phyloP scores from a whole-genome alignment of 176 grass and related monocot genomes.

The Coix lacrymajobi region DNA sequence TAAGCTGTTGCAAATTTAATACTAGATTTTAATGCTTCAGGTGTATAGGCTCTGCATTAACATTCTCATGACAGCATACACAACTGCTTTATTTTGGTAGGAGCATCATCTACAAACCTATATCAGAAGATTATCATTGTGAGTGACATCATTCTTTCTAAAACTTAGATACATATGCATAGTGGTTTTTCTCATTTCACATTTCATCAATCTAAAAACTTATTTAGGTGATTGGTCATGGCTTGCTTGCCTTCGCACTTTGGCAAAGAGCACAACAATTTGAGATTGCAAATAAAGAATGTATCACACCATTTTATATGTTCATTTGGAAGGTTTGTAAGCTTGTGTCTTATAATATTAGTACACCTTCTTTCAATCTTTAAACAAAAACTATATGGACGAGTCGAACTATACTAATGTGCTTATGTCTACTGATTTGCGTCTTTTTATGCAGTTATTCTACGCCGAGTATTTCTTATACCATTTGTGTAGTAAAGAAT shows the following conservation, averaged over 20 bases:
- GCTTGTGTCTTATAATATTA: background rate
- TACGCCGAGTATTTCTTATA: slow-evolving; percentile 77
- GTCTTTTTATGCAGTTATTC: slow-evolving; percentile 58
- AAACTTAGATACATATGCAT: background rate
- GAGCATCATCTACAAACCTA: slow-evolving; percentile 47
- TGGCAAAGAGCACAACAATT: slow-evolving; percentile 31
- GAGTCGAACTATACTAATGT: background rate
- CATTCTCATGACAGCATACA: slow-evolving; percentile 63
- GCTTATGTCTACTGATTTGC: background rate
- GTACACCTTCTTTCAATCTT: background rate
- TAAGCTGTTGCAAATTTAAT: background rate
- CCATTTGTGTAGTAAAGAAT: slow-evolving; percentile 53
- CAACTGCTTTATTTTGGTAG: slow-evolving; percentile 56
- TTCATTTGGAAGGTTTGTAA: slow-evolving; percentile 84
- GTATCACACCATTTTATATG: slow-evolving; percentile 76
- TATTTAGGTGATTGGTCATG: slow-evolving; percentile 62
- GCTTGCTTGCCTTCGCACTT: slow-evolving; percentile 49
- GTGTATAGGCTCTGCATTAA: slow-evolving; percentile 82
- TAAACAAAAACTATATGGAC: background rate
- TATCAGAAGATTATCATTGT: slow-evolving; percentile 44
- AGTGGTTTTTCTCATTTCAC: background rate
- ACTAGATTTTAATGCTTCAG: slow-evolving; percentile 15
- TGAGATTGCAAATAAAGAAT: slow-evolving; percentile 39
- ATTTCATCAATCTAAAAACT: background rate
- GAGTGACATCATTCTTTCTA: slow-evolving; percentile 15